phyloP scores from a whole-genome alignment of 2,329 filamentous ascomycete genomes.

The Botryotinia narcissicola region DNA sequence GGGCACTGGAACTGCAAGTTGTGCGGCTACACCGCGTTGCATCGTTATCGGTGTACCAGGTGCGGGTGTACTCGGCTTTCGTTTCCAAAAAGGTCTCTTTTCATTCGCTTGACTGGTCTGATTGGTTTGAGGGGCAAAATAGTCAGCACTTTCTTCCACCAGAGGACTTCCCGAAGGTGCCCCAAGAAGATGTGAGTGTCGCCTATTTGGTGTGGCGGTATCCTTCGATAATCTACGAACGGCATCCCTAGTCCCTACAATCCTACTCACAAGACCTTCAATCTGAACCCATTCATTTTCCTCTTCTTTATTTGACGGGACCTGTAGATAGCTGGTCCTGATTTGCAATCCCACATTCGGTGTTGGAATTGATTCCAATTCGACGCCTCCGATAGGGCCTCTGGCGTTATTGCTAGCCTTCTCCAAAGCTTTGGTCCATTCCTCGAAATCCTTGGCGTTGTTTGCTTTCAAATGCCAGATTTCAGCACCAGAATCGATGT shows the following conservation, averaged over 20 bases:
- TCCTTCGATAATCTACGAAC: slow-evolving; percentile 83
- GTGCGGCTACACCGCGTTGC: slow-evolving; percentile 32
- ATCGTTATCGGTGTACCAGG: slow-evolving; percentile 29
- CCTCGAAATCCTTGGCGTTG: slow-evolving; percentile 79
- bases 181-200: slow-evolving; percentile 38
- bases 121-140: slow-evolving; percentile 50
- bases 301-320: slow-evolving; percentile 50
- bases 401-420: slow-evolving; percentile 68
- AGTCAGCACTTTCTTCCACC: slow-evolving; percentile 49
- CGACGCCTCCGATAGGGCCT: slow-evolving; percentile 42
- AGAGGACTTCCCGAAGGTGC: slow-evolving; percentile 35
- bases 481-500: slow-evolving; percentile 93
- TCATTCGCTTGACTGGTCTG: slow-evolving; percentile 42
- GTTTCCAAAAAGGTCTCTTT: slow-evolving; percentile 84
- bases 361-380: slow-evolving; percentile 37
- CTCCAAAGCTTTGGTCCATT: slow-evolving; percentile 85
- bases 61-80: slow-evolving; percentile 60
- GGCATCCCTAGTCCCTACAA: slow-evolving; percentile 85
- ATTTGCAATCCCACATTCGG: slow-evolving; percentile 37
- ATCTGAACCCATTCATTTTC: slow-evolving; percentile 85
- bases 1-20: slow-evolving; percentile 34
- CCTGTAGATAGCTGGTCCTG: slow-evolving; percentile 34
- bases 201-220: slow-evolving; percentile 54
- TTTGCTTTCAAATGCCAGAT: slow-evolving; percentile 90
- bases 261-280: slow-evolving; percentile 78